Evolutionary conservation across 2,329 filamentous ascomycete genomes (phyloP), one percentile per base, ranked within the genome.

Genomic region (Aspergillus fischeri): DNA sequence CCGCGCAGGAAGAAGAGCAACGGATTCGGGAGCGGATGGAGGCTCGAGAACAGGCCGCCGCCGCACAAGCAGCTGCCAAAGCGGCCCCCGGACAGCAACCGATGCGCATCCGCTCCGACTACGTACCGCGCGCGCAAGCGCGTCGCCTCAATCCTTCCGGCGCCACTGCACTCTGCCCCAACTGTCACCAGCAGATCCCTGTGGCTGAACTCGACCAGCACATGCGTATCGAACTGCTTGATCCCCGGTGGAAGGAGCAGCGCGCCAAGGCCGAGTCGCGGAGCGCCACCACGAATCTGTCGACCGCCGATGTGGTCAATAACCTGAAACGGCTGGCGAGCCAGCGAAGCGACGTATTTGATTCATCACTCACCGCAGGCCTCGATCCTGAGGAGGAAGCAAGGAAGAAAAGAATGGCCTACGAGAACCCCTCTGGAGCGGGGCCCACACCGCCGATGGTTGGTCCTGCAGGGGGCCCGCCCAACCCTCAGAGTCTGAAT

Each of bases 211-310:
- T 97, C 63, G 90, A 94, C 59, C 87, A 93, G 62, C 93, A 97
- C 71, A 93, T 97, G 85, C 86, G 90, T 74, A 96, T 97, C 71
- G 93, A 97, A 76, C 83, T 97, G 49, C 83, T 97, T 58, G 93
- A 97, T 71, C 93, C 93, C 0, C 85, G 89, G 58, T 97, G 93
- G 92, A 96, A 96, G 73, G 92, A 97, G 71, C 92, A 97, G 73
- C 91, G 92, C 65, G 89, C 90, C 57, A 96, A 96, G 73, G 86
- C 90, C 17, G 91, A 96, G 49, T 86, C 89, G 11, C 88, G 93
- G 60, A 91, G 89, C 62, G 85, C 90, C 1, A 92, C 90, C 0
- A 95, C 92, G 9, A 97, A 96, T 67, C 77, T 96, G 9, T 90
- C 89, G 1, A 93, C 91, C 3, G 85, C 83, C 35, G 93, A 97